phyloP scores from a whole-genome alignment of 2,329 filamentous ascomycete species.

The Aplosporella prunicola region DNA sequence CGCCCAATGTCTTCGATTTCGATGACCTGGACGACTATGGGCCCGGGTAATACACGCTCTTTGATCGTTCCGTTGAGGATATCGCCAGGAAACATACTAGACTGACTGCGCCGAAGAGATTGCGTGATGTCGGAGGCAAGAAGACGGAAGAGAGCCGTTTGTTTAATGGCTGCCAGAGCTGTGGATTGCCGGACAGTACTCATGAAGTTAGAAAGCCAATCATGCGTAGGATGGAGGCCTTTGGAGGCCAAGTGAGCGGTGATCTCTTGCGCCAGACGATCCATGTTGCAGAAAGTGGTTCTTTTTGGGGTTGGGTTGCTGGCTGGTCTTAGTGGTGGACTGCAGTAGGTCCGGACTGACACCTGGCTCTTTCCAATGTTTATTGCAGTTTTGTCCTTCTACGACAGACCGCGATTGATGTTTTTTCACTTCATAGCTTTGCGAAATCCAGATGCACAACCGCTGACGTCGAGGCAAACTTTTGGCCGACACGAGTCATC shows the following conservation, averaged over 20 bases:
- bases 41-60: constrained; percentile 48
- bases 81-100: constrained; percentile 47
- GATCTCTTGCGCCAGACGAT: constrained; percentile 30
- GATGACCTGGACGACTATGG: constrained; percentile 70
- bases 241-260: constrained; percentile 47
- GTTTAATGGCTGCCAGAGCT: constrained; percentile 61
- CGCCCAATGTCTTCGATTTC: constrained; percentile 75
- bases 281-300: not conserved
- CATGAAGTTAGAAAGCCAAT: constrained; percentile 58
- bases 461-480: no score
- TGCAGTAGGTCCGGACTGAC: no score
- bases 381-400: no score
- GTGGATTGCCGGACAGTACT: constrained; percentile 45
- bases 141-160: constrained; percentile 72
- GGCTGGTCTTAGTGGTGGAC: not conserved
- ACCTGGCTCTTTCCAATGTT: no score
- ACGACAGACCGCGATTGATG: no score
- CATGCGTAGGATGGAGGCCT: constrained; percentile 44
- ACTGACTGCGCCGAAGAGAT: constrained; percentile 37
- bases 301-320: not conserved
- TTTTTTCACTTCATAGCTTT: no score
- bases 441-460: no score
- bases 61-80: constrained; percentile 44
- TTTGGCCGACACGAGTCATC: constrained; percentile 4
- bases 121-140: constrained; percentile 67